These are phyloP conservation scores for Pichia paraexigua DNA, from an alignment of 805 yeast species.

Conservation along the genomic window DNA sequence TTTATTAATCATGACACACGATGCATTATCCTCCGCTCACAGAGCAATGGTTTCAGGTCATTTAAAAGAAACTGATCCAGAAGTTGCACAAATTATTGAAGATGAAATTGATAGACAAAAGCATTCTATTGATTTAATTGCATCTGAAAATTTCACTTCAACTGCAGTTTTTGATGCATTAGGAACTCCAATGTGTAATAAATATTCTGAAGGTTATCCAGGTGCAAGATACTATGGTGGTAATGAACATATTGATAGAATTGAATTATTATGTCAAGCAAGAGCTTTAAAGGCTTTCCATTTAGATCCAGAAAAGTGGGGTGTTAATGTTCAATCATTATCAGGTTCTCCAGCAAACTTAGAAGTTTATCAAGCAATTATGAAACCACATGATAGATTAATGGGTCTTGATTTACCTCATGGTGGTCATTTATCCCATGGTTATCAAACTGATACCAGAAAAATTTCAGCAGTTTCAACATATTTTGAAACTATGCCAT, in stretches of 20 bases:
- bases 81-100: constrained; percentile 60
- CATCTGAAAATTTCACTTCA: constrained; percentile 96
- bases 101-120: constrained; percentile 88
- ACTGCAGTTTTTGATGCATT: constrained; percentile 92
- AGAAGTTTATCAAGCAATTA: constrained; percentile 90
- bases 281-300: constrained; percentile 90
- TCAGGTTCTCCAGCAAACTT: constrained; percentile 98
- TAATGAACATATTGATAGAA: constrained; percentile 91
- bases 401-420: constrained; percentile 99
- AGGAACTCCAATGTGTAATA: constrained; percentile 97
- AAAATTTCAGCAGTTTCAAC: constrained; percentile 94
- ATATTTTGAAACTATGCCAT: constrained; percentile 98
- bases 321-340: constrained; percentile 93
- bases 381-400: constrained; percentile 92
- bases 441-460: constrained; percentile 90
- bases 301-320: constrained; percentile 81
- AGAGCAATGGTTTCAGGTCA: constrained; percentile 57
- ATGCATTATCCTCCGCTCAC: constrained; percentile 64
- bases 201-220: constrained; percentile 98
- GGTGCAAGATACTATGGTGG: constrained; percentile 99
- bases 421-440: constrained; percentile 98
- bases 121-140: constrained; percentile 88
- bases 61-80: constrained; percentile 65
- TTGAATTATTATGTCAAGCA: constrained; percentile 85
- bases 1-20: constrained; percentile 26